These are phyloP conservation scores for Scytalidium lignicola DNA, from an alignment of 2,329 filamentous ascomycete species.

Conservation along the genomic window DNA sequence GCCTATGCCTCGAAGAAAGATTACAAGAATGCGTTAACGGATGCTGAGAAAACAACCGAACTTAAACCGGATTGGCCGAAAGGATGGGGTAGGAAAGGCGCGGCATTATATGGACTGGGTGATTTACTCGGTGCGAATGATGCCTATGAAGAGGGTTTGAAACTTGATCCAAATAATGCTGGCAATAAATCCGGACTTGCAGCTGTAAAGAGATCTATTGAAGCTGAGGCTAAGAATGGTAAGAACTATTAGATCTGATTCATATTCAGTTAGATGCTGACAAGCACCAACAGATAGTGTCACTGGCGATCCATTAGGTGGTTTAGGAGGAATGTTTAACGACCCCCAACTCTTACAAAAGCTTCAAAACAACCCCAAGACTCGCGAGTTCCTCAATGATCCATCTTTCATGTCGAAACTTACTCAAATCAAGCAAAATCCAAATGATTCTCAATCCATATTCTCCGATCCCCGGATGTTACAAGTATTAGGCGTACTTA, in stretches of 20 bases:
- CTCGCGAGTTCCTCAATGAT: slow-evolving; percentile 73
- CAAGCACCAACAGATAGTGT: slow-evolving; percentile 27
- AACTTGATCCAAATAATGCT: slow-evolving; percentile 85
- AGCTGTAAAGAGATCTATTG: slow-evolving; percentile 82
- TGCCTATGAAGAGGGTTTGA: slow-evolving; percentile 90
- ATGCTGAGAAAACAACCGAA: slow-evolving; percentile 89
- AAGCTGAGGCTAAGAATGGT: slow-evolving; percentile 59
- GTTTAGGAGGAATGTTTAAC: slow-evolving; percentile 88
- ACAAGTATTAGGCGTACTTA: slow-evolving; percentile 85
- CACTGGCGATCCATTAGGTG: slow-evolving; percentile 62
- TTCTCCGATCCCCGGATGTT: slow-evolving; percentile 90
- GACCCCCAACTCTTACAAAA: slow-evolving; percentile 88
- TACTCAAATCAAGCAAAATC: slow-evolving; percentile 74
- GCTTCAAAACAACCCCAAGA: slow-evolving; percentile 92
- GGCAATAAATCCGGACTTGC: slow-evolving; percentile 86
- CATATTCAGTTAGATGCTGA: slow-evolving; percentile 8
- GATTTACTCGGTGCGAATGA: slow-evolving; percentile 82
- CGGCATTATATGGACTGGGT: slow-evolving; percentile 80
- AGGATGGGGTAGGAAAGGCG: slow-evolving; percentile 90
- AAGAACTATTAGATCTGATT: slow-evolving; percentile 12
- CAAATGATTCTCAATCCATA: slow-evolving; percentile 69
- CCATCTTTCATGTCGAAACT: slow-evolving; percentile 87
- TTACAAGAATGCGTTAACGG: slow-evolving; percentile 76
- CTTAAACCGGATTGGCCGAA: slow-evolving; percentile 98
- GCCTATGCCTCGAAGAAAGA: slow-evolving; percentile 84